Evolutionary conservation across 148 eudicot genomes (phyloP).

Genomic region (Rhododendron ovatum): DNA sequence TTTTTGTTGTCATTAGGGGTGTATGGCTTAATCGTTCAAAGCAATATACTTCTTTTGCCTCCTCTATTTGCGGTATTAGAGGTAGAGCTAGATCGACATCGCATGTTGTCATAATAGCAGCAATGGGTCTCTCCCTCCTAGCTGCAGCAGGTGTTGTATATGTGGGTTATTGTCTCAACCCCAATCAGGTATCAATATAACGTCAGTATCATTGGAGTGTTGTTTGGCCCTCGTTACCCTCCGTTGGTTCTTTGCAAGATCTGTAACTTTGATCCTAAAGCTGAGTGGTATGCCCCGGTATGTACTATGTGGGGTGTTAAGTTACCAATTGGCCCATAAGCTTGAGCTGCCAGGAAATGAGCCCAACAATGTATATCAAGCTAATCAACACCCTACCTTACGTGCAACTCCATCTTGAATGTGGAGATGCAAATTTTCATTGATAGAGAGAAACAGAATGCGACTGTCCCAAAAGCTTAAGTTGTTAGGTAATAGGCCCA

Average conservation of each 20-base stretch:
- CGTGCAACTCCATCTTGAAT: not conserved
- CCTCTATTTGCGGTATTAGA: not conserved
- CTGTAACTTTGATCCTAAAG: not conserved
- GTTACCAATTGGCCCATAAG: no score
- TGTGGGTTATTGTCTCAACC: not conserved
- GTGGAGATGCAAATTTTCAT: not conserved
- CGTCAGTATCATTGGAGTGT: not conserved
- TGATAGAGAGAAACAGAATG: not conserved
- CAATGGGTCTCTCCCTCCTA: not conserved
- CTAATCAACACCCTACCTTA: not conserved
- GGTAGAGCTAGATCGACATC: not conserved
- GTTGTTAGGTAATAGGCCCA: not conserved
- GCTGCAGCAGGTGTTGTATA: not conserved
- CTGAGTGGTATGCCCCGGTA: not conserved
- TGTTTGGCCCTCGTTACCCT: not conserved
- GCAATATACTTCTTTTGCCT: not conserved
- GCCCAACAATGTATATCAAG: not conserved
- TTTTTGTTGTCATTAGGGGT: not conserved
- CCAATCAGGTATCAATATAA: not conserved
- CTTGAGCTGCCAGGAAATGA: not conserved
- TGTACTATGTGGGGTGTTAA: not conserved
- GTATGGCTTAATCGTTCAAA: not conserved
- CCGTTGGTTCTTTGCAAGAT: not conserved
- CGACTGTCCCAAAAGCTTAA: not conserved
- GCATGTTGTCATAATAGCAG: not conserved